Evolutionary conservation across 352 stramenopile genomes (phyloP), one percentile per base, ranked within the genome.

Genomic region (Phytophthora fragariaefolia): DNA sequence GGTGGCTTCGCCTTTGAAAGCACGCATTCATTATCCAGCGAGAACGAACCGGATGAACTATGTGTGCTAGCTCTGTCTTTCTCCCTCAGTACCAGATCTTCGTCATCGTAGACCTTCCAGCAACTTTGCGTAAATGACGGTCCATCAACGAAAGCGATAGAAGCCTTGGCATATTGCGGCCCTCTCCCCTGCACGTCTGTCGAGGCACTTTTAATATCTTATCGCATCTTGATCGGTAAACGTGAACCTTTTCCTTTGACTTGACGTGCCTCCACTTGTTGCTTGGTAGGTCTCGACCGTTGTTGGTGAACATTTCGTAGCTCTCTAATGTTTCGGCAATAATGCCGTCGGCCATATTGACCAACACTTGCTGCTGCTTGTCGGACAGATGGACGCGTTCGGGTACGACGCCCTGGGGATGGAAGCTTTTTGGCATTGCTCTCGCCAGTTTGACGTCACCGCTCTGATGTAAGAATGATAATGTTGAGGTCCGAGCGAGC

Each of bases 191-290:
- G 10, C 58, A 47, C 3, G 45, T 48, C 17, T 61, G 28, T 27
- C 9, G 36, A 22, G 38, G 54, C 1, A 26, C 15, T 23, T 51
- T 74, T n/a, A 46, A 26, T 15, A 4, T 1, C 6, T 53, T 74
- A 13, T 62, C n/a, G 18, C 72, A 65, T 55, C 82, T 77, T 42
- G 82, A 79, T 26, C 79, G 71, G 48, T 85, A 91, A 20, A 89
- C 69, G 32, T 83, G 69, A 38, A 91, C 54, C 48, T 85, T 70
- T 40, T 91, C 80, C 40, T 80, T 80, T 3, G 71, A 66, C 56
- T 80, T 82, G 30, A 85, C 49, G 48, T 82, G 74, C 63, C 83
- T 87, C 82, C 82, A 91, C 49, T 79, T 61, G n/a, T 77, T 56
- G n/a, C 50, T 45, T 2, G 73, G 48, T n/a, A 89, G 51, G 17